Percentiles rank a stretch among this genome's conserved stretches.
These are phyloP conservation scores for Fusarium sambucinum DNA, from an alignment of 2,329 filamentous ascomycete species.

Conservation along the genomic window DNA sequence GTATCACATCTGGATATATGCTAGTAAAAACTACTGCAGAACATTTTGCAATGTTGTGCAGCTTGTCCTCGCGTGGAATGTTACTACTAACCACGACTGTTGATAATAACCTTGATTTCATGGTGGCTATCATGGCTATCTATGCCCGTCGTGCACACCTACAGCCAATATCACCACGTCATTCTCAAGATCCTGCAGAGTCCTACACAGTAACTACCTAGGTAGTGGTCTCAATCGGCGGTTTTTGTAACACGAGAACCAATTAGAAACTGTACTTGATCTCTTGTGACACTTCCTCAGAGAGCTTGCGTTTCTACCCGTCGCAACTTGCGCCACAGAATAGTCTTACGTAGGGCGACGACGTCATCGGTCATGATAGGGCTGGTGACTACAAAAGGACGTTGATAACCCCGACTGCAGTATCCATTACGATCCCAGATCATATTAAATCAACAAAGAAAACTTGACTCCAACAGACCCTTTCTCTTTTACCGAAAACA, in stretches of 20 bases:
- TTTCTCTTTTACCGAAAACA: conserved; percentile 9
- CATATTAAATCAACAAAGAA: conserved; percentile 15
- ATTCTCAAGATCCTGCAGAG: conserved; percentile 32
- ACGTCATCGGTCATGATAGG: conserved; percentile 46
- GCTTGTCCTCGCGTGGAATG: neutral
- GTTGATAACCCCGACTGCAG: conserved; percentile 13
- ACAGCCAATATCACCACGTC: conserved; percentile 29
- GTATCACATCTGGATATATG: conserved; percentile 1
- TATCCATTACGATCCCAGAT: neutral
- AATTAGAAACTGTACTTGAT: conserved; percentile 19
- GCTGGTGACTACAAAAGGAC: conserved; percentile 44
- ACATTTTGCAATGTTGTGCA: neutral
- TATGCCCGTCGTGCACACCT: conserved; percentile 30
- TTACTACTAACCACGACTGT: neutral
- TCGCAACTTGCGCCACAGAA: conserved; percentile 35
- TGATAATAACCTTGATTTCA: conserved; percentile 28
- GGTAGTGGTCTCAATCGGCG: conserved; percentile 27
- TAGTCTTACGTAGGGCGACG: conserved; percentile 43
- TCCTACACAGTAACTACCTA: conserved; percentile 20
- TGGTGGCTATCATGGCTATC: conserved; percentile 12
- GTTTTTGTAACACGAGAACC: conserved; percentile 7
- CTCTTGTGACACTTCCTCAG: conserved; percentile 40
- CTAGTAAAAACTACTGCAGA: conserved; percentile 5
- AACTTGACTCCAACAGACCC: conserved; percentile 4
- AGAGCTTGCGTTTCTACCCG: conserved; percentile 31